phyloP scores from a whole-genome alignment of 2,329 filamentous ascomycete genomes.

The Orbilia quercus region DNA sequence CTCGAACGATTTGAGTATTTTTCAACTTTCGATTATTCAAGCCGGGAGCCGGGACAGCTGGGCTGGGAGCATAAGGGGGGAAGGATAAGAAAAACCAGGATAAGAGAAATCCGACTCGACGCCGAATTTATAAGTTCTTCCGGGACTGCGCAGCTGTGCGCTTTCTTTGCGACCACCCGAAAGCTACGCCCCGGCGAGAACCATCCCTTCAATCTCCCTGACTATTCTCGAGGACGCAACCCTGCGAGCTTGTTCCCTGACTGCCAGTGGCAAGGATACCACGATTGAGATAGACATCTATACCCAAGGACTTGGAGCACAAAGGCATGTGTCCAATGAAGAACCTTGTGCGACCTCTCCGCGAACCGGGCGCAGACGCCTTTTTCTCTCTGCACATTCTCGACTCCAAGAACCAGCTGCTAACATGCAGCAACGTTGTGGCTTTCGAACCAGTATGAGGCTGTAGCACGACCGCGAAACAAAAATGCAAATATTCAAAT shows the following conservation, averaged over 20 bases:
- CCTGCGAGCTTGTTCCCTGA: too few species aligned
- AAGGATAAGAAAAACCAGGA: slow-evolving; percentile 2
- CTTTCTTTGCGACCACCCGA: too few species aligned
- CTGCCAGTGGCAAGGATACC: background rate
- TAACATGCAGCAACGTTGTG: too few species aligned
- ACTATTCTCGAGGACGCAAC: too few species aligned
- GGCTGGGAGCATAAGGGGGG: background rate
- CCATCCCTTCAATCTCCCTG: too few species aligned
- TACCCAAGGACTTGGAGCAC: slow-evolving; percentile 40
- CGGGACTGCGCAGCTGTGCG: background rate
- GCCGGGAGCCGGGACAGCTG: background rate
- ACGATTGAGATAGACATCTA: slow-evolving; percentile 8
- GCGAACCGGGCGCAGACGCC: too few species aligned
- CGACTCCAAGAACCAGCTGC: too few species aligned
- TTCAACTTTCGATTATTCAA: slow-evolving; percentile 8
- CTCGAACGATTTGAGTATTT: background rate
- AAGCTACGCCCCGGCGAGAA: too few species aligned
- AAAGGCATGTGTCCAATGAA: slow-evolving; percentile 40
- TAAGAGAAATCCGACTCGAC: slow-evolving; percentile 8
- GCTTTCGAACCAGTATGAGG: slow-evolving; percentile 5
- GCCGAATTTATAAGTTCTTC: slow-evolving; percentile 28
- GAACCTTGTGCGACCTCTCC: slow-evolving; percentile 54
- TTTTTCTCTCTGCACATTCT: too few species aligned
- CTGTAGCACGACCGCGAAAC: too few species aligned
- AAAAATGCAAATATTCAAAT: too few species aligned